Evolutionary conservation across 2,329 filamentous ascomycete species (phyloP).

Genomic region (Zopfia rhizophila): DNA sequence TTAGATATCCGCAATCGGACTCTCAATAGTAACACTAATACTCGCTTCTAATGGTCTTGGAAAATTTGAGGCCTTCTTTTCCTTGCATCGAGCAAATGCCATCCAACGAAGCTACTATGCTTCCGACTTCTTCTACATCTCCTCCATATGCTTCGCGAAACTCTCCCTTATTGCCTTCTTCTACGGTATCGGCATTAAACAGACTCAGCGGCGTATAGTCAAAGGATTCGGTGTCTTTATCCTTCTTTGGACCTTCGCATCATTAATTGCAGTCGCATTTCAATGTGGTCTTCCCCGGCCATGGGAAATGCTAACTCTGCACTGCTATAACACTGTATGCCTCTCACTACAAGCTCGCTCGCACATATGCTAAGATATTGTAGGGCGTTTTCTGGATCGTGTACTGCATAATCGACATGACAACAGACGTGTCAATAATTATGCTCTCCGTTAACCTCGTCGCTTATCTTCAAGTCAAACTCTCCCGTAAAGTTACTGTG

Average conservation of each 20-base stretch:
- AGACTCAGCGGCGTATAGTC: slow-evolving; percentile 29
- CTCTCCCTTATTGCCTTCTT: slow-evolving; percentile 43
- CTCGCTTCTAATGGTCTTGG: slow-evolving; percentile 41
- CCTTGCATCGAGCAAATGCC: slow-evolving; percentile 27
- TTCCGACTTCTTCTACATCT: slow-evolving; percentile 46
- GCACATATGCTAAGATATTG: slow-evolving; percentile 25
- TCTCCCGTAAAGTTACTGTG: slow-evolving; percentile 38
- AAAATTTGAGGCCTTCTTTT: slow-evolving; percentile 20
- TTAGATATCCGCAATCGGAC: slow-evolving; percentile 37
- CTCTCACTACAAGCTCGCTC: background rate
- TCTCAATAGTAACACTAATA: slow-evolving; percentile 37
- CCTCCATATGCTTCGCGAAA: slow-evolving; percentile 41
- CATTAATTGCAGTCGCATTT: slow-evolving; percentile 36
- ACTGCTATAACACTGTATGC: slow-evolving; percentile 44
- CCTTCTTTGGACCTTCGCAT: slow-evolving; percentile 38
- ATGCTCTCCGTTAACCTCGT: slow-evolving; percentile 44
- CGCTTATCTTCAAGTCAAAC: slow-evolving; percentile 34
- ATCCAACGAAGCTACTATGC: slow-evolving; percentile 46
- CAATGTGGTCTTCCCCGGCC: slow-evolving; percentile 44
- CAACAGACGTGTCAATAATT: slow-evolving; percentile 42
- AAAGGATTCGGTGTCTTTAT: slow-evolving; percentile 31
- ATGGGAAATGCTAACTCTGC: slow-evolving; percentile 39
- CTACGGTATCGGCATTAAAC: slow-evolving; percentile 29
- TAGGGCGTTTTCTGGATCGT: slow-evolving; percentile 48
- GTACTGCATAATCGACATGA: slow-evolving; percentile 46